These are phyloP conservation scores for Hygrocybe coccinea DNA, from an alignment of 768 basidiomycete genomes.

Conservation along the genomic window DNA sequence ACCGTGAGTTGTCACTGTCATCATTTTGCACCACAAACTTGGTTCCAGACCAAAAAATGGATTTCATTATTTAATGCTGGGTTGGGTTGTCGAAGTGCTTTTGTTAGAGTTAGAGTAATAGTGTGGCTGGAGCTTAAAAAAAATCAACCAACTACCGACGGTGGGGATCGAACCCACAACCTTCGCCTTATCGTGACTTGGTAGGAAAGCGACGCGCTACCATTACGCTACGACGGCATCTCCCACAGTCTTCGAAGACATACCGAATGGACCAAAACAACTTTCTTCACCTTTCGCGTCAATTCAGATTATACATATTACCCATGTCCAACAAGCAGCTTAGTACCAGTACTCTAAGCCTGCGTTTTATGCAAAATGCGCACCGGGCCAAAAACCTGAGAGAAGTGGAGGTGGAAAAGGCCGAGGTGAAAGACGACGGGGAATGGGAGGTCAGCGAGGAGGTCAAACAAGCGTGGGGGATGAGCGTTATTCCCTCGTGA, in stretches of 20 bases:
- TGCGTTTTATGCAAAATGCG: slow-evolving; percentile 73
- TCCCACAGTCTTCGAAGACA: no score
- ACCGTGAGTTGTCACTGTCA: no score
- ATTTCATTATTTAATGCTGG: no score
- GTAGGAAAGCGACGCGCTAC: slow-evolving; percentile 12
- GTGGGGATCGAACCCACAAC: slow-evolving; percentile 12
- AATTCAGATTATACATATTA: no score
- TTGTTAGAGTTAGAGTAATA: no score
- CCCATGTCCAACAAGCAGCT: slow-evolving; percentile 46
- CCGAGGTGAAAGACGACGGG: slow-evolving; percentile 56
- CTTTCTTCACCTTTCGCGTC: no score
- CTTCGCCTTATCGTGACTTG: slow-evolving; percentile 1
- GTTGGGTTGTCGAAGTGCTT: no score
- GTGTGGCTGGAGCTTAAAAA: not conserved
- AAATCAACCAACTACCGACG: slow-evolving; percentile 3
- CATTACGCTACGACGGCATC: slow-evolving; percentile 11
- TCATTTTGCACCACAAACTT: no score
- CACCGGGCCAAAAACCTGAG: slow-evolving; percentile 49
- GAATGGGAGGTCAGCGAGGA: slow-evolving; percentile 59
- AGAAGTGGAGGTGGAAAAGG: slow-evolving; percentile 46
- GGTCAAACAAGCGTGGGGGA: slow-evolving; percentile 50
- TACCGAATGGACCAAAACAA: not conserved
- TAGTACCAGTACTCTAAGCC: slow-evolving; percentile 58
- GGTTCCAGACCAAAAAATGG: no score
- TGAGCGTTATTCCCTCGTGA: slow-evolving; percentile 18